These are phyloP conservation scores for Eutypella sp. DNA, from an alignment of 2,329 filamentous ascomycete genomes.

Conservation along the genomic window DNA sequence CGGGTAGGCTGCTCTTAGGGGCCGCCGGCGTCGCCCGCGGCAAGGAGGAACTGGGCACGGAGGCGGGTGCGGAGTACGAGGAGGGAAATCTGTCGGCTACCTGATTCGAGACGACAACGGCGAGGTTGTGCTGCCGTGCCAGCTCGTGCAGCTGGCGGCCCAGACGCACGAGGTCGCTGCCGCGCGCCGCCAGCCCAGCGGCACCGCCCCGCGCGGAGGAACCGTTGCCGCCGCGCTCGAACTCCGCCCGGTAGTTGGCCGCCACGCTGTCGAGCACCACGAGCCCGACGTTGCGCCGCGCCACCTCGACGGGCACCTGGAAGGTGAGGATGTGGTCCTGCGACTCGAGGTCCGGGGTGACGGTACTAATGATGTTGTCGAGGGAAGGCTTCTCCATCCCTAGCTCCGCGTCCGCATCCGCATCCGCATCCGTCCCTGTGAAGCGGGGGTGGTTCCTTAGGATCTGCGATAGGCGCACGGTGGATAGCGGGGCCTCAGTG, in stretches of 20 bases:
- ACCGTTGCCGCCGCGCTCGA: constrained; percentile 52
- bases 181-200: constrained; percentile 63
- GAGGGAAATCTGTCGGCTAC: constrained; percentile 76
- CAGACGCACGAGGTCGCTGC: constrained; percentile 70
- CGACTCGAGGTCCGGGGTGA: constrained; percentile 83
- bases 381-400: constrained; percentile 51
- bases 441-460: constrained; percentile 63
- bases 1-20: constrained; percentile 10
- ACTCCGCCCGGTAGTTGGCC: constrained; percentile 92
- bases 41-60: neutral
- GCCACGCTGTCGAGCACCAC: constrained; percentile 88
- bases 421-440: constrained; percentile 5
- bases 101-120: constrained; percentile 90
- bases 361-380: constrained; percentile 72
- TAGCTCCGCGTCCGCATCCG: constrained; percentile 7
- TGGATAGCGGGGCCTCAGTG: constrained; percentile 82
- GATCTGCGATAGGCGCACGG: constrained; percentile 75
- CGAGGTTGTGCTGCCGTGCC: constrained; percentile 68
- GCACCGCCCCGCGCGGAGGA: constrained; percentile 33
- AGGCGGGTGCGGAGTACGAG: neutral
- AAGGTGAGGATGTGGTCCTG: constrained; percentile 94
- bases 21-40: constrained; percentile 5
- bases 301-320: constrained; percentile 82
- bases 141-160: constrained; percentile 72
- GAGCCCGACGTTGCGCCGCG: constrained; percentile 71